phyloP scores from a whole-genome alignment of 768 basidiomycete species.

The Lentinula aciculospora region DNA sequence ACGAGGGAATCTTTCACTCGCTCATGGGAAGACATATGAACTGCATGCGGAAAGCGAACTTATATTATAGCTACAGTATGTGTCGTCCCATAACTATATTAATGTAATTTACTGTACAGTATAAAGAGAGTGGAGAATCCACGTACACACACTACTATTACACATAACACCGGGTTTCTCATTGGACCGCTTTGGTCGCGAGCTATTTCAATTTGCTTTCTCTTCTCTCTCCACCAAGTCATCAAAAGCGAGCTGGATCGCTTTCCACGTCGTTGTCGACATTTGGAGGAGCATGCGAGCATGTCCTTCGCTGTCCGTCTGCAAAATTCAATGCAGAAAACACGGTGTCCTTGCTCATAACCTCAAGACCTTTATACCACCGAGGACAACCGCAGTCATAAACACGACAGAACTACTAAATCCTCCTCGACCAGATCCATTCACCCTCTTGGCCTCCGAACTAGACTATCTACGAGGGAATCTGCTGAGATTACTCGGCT shows the following conservation, averaged over 20 bases:
- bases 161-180: not conserved
- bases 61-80: not conserved
- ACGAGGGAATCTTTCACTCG: not conserved
- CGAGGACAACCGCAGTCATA: not conserved
- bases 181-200: slow-evolving; percentile 2
- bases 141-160: too few species aligned
- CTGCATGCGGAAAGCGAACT: not conserved
- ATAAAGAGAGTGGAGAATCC: too few species aligned
- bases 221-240: not conserved
- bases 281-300: slow-evolving; percentile 14
- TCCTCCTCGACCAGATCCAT: slow-evolving; percentile 51
- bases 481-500: slow-evolving; percentile 75
- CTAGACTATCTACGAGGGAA: slow-evolving; percentile 65
- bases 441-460: slow-evolving; percentile 65
- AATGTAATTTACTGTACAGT: not conserved
- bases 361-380: not conserved
- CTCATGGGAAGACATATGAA: not conserved
- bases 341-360: slow-evolving; percentile 38
- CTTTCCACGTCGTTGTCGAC: slow-evolving; percentile 7
- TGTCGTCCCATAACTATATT: not conserved
- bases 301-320: slow-evolving; percentile 7
- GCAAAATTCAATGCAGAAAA: slow-evolving; percentile 21
- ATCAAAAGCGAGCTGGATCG: slow-evolving; percentile 6
- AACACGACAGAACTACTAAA: not conserved
- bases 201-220: not conserved